Evolutionary conservation across 805 yeast species (phyloP).

Genomic region (Torulaspora gathmanii): DNA sequence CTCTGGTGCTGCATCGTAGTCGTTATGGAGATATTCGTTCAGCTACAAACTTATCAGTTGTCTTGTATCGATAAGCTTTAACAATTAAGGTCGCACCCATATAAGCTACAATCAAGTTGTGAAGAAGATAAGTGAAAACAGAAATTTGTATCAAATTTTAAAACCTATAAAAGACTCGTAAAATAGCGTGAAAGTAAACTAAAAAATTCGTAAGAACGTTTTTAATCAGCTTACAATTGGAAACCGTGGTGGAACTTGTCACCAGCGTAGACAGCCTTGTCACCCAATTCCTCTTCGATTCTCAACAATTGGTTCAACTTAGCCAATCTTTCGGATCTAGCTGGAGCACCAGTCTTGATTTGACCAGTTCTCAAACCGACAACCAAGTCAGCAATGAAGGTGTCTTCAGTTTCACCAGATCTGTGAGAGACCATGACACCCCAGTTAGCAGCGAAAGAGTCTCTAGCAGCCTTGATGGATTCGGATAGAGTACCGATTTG

Average conservation of each 20-base stretch:
- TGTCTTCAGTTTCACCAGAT: constrained; percentile 99
- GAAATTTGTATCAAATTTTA: constrained; percentile 10
- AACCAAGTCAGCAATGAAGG: constrained; percentile 93
- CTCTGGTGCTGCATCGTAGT: constrained; percentile 8
- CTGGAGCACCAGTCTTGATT: constrained; percentile 99
- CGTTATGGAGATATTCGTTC: not conserved
- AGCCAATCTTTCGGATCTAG: constrained; percentile 99
- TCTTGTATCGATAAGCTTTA: too few relatives aligned
- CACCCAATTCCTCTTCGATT: constrained; percentile 98
- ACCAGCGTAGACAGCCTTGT: constrained; percentile 96
- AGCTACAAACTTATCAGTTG: not conserved
- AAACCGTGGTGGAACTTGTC: constrained; percentile 66
- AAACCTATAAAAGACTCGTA: constrained; percentile 14
- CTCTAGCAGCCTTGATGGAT: constrained; percentile 95
- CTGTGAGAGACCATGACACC: constrained; percentile 99
- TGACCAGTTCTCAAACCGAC: constrained; percentile 99
- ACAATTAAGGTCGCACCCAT: not conserved
- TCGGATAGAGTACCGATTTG: constrained; percentile 96
- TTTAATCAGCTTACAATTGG: constrained; percentile 34
- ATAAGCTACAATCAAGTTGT: not conserved
- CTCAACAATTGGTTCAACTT: constrained; percentile 97
- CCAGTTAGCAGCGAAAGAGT: constrained; percentile 95
- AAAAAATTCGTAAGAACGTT: constrained; percentile 4
- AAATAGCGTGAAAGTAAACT: constrained; percentile 12
- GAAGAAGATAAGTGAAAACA: not conserved